These are phyloP conservation scores for Xerocomus cyaneibrunnescens DNA, from an alignment of 1,284 basidiomycete genomes.

Conservation along the genomic window DNA sequence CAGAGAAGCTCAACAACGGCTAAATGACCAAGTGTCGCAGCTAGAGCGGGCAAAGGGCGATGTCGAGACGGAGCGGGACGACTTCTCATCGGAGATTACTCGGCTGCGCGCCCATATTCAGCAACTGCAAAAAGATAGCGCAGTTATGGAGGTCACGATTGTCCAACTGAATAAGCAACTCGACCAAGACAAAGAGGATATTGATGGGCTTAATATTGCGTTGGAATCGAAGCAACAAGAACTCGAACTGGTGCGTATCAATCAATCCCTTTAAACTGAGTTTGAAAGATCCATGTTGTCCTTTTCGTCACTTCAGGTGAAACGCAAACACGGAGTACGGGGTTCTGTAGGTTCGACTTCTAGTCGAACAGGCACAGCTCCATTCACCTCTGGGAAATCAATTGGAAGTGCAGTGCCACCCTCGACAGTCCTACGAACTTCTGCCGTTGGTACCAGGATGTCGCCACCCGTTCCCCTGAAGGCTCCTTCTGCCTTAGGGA, in stretches of 20 bases:
- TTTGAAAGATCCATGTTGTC: neutral
- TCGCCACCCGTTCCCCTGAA: slow-evolving; percentile 37
- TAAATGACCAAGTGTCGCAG: slow-evolving; percentile 12
- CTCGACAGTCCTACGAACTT: slow-evolving; percentile 39
- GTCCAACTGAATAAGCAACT: slow-evolving; percentile 70
- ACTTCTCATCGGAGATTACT: slow-evolving; percentile 61
- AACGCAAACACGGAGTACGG: slow-evolving; percentile 63
- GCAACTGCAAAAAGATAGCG: slow-evolving; percentile 74
- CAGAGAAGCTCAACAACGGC: slow-evolving; percentile 7
- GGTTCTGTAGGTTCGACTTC: slow-evolving; percentile 64
- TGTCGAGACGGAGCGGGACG: slow-evolving; percentile 16
- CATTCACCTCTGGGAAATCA: slow-evolving; percentile 27
- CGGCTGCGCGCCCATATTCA: slow-evolving; percentile 64
- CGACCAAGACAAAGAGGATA: slow-evolving; percentile 71
- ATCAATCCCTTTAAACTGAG: neutral
- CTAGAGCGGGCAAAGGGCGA: slow-evolving; percentile 11
- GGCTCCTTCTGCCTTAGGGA: slow-evolving; percentile 37
- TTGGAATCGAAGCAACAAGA: slow-evolving; percentile 90
- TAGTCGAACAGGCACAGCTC: slow-evolving; percentile 42
- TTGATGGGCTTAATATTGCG: slow-evolving; percentile 79
- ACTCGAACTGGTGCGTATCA: slow-evolving; percentile 71
- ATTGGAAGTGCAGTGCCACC: slow-evolving; percentile 49
- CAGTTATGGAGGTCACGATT: slow-evolving; percentile 79
- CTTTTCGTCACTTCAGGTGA: slow-evolving; percentile 50
- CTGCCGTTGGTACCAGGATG: slow-evolving; percentile 31